Evolutionary conservation across 2,329 filamentous ascomycete genomes (phyloP).

Genomic region (Stachybotrys echinatus): DNA sequence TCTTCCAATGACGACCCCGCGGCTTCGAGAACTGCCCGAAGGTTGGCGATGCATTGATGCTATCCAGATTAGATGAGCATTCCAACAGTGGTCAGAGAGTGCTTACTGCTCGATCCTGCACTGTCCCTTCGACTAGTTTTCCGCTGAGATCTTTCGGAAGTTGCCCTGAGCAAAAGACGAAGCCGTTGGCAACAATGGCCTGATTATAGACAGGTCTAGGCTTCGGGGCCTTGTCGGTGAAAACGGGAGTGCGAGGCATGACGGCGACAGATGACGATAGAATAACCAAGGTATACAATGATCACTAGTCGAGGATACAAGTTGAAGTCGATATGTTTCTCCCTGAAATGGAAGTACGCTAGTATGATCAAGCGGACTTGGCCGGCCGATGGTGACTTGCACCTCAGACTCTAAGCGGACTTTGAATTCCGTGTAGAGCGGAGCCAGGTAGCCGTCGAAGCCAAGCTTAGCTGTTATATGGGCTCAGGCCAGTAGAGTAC

Average conservation of each 20-base stretch:
- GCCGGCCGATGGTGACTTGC: too few species aligned
- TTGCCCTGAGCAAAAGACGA: conserved; percentile 66
- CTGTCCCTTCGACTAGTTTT: conserved; percentile 57
- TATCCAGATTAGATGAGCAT: conserved; percentile 8
- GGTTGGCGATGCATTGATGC: conserved; percentile 61
- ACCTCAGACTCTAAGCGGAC: too few species aligned
- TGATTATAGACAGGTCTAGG: conserved; percentile 16
- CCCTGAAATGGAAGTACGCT: too few species aligned
- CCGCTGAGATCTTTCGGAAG: conserved; percentile 58
- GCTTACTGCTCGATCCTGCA: conserved; percentile 56
- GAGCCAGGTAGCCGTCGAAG: too few species aligned
- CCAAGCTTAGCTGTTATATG: too few species aligned
- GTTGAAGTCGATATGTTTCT: too few species aligned
- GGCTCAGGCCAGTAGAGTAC: too few species aligned
- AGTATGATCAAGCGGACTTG: too few species aligned
- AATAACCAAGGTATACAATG: too few species aligned
- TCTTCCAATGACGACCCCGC: conserved; percentile 59
- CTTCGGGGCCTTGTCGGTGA: conserved; percentile 15
- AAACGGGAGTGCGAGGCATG: conserved; percentile 25
- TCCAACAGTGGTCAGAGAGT: neutral
- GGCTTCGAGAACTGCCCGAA: conserved; percentile 62
- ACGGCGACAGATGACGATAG: conserved; percentile 23
- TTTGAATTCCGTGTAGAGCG: too few species aligned
- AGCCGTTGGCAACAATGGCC: conserved; percentile 47
- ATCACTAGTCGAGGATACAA: too few species aligned